Evolutionary conservation across 768 basidiomycete genomes (phyloP).

Genomic region (Psilocybe cyanescens): DNA sequence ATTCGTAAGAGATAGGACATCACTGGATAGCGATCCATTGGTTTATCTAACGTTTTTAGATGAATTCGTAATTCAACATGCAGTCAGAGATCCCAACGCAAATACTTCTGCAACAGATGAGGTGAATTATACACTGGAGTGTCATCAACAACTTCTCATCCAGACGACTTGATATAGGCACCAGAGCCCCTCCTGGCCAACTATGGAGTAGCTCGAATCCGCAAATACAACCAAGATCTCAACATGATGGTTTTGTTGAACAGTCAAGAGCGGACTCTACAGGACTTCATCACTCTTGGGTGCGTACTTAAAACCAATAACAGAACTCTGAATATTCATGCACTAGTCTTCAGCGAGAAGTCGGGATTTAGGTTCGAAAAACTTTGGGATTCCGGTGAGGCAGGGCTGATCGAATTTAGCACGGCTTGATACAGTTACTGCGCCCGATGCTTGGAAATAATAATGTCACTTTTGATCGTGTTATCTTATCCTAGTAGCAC

Average conservation of each 20-base stretch:
- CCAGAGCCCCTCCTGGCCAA: slow-evolving; percentile 52
- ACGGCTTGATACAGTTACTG: too few species aligned
- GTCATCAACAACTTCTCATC: too few species aligned
- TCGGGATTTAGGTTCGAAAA: slow-evolving; percentile 12
- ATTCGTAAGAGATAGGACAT: slow-evolving; percentile 32
- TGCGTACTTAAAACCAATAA: not conserved
- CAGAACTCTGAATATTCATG: not conserved
- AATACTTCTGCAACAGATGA: not conserved
- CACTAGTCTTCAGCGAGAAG: not conserved
- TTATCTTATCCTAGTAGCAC: too few species aligned
- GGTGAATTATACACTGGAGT: not conserved
- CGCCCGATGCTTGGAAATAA: too few species aligned
- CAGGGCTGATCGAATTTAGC: slow-evolving; percentile 13
- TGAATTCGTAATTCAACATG: slow-evolving; percentile 39
- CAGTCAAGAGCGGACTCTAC: slow-evolving; percentile 43
- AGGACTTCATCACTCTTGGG: slow-evolving; percentile 40
- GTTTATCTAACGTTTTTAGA: slow-evolving; percentile 23
- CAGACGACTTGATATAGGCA: slow-evolving; percentile 23
- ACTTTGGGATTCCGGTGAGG: slow-evolving; percentile 15
- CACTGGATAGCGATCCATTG: too few species aligned
- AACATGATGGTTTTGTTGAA: slow-evolving; percentile 49
- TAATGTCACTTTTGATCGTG: too few species aligned
- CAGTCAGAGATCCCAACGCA: slow-evolving; percentile 16
- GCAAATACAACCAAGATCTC: slow-evolving; percentile 47
- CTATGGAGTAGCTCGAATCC: slow-evolving; percentile 44